Conservation (phyloP, 1,284 basidiomycete genomes). For the Earliella scabrosa region DNA sequence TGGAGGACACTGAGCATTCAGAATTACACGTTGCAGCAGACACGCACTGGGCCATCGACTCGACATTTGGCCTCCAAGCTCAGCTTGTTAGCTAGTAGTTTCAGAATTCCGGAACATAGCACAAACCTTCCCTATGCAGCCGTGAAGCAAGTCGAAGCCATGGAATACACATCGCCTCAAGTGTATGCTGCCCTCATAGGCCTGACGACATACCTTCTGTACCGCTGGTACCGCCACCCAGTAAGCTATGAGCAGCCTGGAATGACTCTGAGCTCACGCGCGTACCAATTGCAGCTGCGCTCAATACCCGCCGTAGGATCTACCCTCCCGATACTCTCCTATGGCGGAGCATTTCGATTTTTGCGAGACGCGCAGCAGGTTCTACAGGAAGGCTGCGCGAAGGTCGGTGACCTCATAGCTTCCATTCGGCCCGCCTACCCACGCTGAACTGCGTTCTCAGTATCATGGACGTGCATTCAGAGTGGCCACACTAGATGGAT, state of each 20-base stretch:
- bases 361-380: background rate
- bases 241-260: background rate
- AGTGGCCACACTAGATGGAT: background rate
- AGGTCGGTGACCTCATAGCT: background rate
- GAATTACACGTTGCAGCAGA: no score
- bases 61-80: no score
- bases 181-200: background rate
- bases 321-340: background rate
- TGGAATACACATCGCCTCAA: background rate
- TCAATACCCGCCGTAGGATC: background rate
- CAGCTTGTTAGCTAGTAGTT: no score
- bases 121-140: no score
- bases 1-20: no score
- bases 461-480: background rate
- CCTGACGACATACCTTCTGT: background rate
- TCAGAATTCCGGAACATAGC: no score
- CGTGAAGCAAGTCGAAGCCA: background rate
- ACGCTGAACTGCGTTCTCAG: background rate
- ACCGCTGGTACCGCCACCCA: background rate
- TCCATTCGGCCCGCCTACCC: background rate
- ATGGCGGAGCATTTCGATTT: background rate
- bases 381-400: background rate
- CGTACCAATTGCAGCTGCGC: background rate
- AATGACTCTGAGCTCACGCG: background rate
- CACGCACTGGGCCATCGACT: no score